Evolutionary conservation across 768 basidiomycete species (phyloP), one percentile per base, ranked within the genome.

Genomic region (Imleria badia): DNA sequence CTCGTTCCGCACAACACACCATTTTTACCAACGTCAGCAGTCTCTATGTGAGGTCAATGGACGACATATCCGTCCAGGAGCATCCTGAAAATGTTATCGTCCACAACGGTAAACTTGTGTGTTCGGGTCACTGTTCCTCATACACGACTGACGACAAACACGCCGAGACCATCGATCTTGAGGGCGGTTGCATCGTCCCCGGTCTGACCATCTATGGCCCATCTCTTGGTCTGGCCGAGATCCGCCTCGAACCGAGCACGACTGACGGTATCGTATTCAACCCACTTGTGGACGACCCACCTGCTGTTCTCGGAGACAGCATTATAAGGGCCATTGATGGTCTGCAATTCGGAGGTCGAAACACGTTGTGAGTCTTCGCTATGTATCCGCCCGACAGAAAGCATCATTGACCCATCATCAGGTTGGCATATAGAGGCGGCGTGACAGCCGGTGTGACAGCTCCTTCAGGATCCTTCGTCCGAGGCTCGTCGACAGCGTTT

Each of bases 161-260:
- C 33, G 68, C 72, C 3, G 69, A 61, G 4, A 49, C 77, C 29
- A 69, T 94, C 35, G 82, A 94, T 68, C 77, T 95, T 13, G 73
- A 84, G 54, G 89, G 87, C 1, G 93, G 93, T 4, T 77, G 79
- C 1, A 81, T 87, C 45, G 72, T 76, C 76, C 87, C 91, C 2
- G 87, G 85, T 1, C 69, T 93, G 45, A 79, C 86, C 14, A 81
- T 85, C 2, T 91, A 83, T 57, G 92, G 92, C 1, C 79, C 86
- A 23, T 76, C 80, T 12, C 68, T 95, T 9, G 92, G 91, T 1
- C 65, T 91, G 49, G 76, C 81, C 51, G 83, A 89, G 60, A 92
- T 94, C 26, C 65, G 75, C 30, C 69, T 76, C 44, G 93, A 94
- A 67, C 70, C 77, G 12, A 83, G 83, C 3, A 93, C 91, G 0